phyloP scores from a whole-genome alignment of 805 yeast genomes.

The Lachancea kluyveri region DNA sequence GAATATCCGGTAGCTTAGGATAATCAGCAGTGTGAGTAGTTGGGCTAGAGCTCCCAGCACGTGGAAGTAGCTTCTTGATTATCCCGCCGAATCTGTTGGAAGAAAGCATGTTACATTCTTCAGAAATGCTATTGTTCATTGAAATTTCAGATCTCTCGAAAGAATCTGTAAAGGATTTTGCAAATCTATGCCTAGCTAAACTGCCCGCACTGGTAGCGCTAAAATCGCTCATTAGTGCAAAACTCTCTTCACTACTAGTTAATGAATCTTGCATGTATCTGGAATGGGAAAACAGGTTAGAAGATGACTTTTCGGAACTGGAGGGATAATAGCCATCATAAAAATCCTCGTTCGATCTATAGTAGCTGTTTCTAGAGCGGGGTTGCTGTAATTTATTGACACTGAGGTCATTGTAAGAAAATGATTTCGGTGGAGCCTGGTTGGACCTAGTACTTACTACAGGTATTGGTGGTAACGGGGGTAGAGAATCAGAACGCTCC shows the following conservation, averaged over 20 bases:
- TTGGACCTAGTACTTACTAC: conserved; percentile 5
- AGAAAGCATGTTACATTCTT: too few species aligned
- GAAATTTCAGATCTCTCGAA: conserved; percentile 20
- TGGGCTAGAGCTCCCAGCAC: conserved; percentile 17
- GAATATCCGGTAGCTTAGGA: conserved; percentile 28
- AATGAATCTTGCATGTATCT: conserved; percentile 46
- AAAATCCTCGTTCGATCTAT: conserved; percentile 13
- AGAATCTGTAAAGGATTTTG: conserved; percentile 32
- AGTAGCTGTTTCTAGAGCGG: conserved; percentile 10
- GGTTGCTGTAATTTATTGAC: conserved; percentile 5
- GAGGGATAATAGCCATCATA: conserved; percentile 15
- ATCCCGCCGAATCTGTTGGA: conserved; percentile 28
- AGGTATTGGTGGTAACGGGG: conserved; percentile 24
- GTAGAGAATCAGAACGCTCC: conserved; percentile 17
- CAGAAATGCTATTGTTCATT: conserved; percentile 12
- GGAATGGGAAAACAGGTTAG: conserved; percentile 34
- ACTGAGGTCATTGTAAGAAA: conserved; percentile 23
- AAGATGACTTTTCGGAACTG: conserved; percentile 5
- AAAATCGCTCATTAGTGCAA: conserved; percentile 50
- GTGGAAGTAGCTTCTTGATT: conserved; percentile 28
- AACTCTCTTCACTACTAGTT: conserved; percentile 33
- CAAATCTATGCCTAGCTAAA: conserved; percentile 63
- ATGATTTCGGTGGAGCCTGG: conserved; percentile 19
- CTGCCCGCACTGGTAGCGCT: conserved; percentile 92
- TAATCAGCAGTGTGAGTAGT: conserved; percentile 16